Base-by-base conservation (phyloP, 352 stramenopile genomes). In the Aphanomyces stellatus region DNA sequence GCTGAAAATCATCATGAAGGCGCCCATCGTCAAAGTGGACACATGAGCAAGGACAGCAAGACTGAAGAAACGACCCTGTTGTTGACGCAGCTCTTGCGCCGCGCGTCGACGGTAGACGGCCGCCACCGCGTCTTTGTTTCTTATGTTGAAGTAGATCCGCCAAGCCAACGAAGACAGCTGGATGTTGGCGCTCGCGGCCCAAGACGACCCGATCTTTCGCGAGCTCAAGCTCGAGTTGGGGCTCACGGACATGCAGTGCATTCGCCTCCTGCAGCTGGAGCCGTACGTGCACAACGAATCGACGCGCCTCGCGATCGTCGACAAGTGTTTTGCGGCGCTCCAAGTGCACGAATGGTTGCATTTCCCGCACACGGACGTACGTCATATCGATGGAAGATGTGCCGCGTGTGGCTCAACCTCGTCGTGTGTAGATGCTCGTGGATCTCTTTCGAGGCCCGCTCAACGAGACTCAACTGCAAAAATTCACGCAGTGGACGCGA, bases 31-130 rank as follows among this genome's bases (percentile, higher is more conserved):
- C 86, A 85, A 7, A 84, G 90, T 40, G 85, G 83, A 28, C 76
- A 79, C 55, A 90, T 95, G 85, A 88, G 80, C 4, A 92, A 91
- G 65, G 86, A 95, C 25, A 73, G 82, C 33, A 95, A 95, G 62
- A 86, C 87, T 71, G 80, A 93, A 65, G 64, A 91, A 33, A 82
- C 91, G 68, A 77, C 74, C 11, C 79, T 79, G 22, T 90, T 93
- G 66, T 75, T 94, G 4, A 80, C 74, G 2, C 82, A 93, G 33
- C 83, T 93, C 62, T 85, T 82, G 22, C 77, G 75, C 3, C 87
- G 87, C 71, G 91, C 84, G 2, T 74, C 79, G 25, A 82, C 82
- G 17, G 85, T 93, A 76, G 60, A 24, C 25, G 25, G 1, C 6
- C 22, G 24, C 57, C 13, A 5, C 27, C 28, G 22, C 22, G 11